Base-by-base conservation (phyloP, 2,329 filamentous ascomycete species). In the Coniochaeta hoffmannii region DNA sequence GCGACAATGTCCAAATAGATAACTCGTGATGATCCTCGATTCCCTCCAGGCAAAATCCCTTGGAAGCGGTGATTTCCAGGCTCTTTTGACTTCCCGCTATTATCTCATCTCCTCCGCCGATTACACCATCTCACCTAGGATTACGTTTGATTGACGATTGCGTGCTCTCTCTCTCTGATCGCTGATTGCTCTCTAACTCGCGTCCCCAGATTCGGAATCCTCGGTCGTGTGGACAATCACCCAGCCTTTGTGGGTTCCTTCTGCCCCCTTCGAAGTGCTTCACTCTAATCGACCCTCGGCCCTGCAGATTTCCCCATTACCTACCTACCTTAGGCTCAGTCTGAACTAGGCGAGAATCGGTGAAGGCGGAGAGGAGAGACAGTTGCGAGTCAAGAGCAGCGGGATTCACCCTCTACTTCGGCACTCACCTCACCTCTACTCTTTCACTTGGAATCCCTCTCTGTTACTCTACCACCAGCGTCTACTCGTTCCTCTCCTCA, bases 81-180 rank as follows among this genome's bases (percentile, higher is more conserved):
- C 10, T 19, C 26, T 22, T 46, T 46, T 46, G 19, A 46, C 41
- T 28, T 46, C 19, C 41, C 41, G 41, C 41, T 15, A 46, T 46
- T 46, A 28, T 46, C 32, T 60, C 63, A 65, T 65, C 57, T 57
- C 52, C 57, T 58, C 58, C 53, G 38, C 56, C 36, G 57, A 64
- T 65, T 59, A 61, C 62, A 58, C 61, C 59, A 65, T 65, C 58
- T 50, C n/a, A n/a, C 32, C 44, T 24, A 53, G 50, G 49, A 28
- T 46, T 46, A 46, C 49, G 26, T 51, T 41, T 12, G 31, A 55
- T 22, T 44, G 2, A 14, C 49, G 11, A 19, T 51, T 51, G 30
- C 49, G 49, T 51, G 49, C 49, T 51, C 49, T 41, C 15, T 22
- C 36, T 22, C 36, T 31, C 10, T 15, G 6, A 11, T 34, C 49